Conservation (phyloP, 176 grass and related monocot genomes). For the Phoenix roebelenii region DNA sequence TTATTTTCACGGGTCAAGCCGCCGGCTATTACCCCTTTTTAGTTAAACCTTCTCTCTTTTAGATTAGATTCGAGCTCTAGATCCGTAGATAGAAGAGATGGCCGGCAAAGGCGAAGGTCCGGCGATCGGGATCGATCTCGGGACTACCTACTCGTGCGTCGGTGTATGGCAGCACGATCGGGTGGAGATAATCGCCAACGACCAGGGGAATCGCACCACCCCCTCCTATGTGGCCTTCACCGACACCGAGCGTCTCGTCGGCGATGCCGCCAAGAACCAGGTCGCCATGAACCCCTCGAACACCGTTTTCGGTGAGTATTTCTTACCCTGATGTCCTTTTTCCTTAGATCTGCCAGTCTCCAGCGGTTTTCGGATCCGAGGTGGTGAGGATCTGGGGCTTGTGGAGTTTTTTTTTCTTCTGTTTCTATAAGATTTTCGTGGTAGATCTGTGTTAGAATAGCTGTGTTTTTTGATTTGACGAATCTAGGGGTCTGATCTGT, state of each 20-base stretch:
- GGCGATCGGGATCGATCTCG: conserved; percentile 88
- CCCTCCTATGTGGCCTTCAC: conserved; percentile 77
- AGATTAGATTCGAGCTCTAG: neutral
- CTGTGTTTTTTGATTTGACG: no score
- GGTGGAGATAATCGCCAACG: conserved; percentile 84
- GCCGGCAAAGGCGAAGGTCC: conserved; percentile 66
- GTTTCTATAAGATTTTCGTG: no score
- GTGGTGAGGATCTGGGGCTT: neutral
- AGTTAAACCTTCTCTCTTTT: neutral
- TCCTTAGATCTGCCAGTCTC: conserved; percentile 5
- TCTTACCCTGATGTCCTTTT: neutral
- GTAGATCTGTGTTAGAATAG: no score
- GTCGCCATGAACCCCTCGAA: conserved; percentile 92
- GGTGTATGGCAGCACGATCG: conserved; percentile 89
- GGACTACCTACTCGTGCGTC: conserved; percentile 84
- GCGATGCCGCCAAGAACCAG: conserved; percentile 88
- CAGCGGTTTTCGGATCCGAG: conserved; percentile 1
- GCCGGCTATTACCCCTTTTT: neutral
- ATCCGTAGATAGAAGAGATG: conserved; percentile 16
- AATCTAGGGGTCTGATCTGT: no score
- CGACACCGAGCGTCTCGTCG: conserved; percentile 64
- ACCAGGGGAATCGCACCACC: conserved; percentile 81
- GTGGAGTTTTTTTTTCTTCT: no score
- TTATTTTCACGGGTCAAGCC: neutral
- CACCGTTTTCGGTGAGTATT: conserved; percentile 67